Base-by-base conservation (phyloP, 139 green algal species). In the Coelastrella sp. region DNA sequence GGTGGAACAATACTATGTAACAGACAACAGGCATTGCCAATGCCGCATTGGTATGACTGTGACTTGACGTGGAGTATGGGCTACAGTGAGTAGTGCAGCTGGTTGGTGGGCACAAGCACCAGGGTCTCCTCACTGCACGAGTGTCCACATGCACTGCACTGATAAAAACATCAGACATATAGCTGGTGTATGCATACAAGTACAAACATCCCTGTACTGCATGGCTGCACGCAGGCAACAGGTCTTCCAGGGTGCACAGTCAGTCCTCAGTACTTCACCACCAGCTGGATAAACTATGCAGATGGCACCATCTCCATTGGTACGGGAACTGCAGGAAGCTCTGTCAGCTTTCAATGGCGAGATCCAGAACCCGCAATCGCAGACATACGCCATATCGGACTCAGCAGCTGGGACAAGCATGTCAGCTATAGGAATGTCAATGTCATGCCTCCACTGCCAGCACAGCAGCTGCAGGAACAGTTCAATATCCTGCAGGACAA, bases 321-420 rank as follows among this genome's bases (percentile, higher is more conserved):
- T 23, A 69, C 57, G 1, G 94, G 93, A 0, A 43, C 87, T 13
- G 89, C 87, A 5, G 87, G 91, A 1, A 48, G 27, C 25, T 32
- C 43, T 59, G n/a, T 81, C 13, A 83, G 37, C 43, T 90, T 80
- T 78, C 41, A 38, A 25, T 96, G 93, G 93, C 79, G 68, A 32
- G 94, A 96, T 85, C 76, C 88, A 8, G 67, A 88, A 5, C 86
- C 89, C 4, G 79, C 81, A 40, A 87, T 90, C 40, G 66, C 81
- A 41, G 27, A 71, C 40, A 90, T 91, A 50, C 76, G 75, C n/a
- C 86, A 94, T 48, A 79, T 96, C 0, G 95, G 95, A 2, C 91
- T 98, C 19, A 94, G 88, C 81, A 90, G 94, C n/a, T 98, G 95
- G 95, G 95, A 98, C 90, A 90, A 90, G 48, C 92, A 97, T 85